These are phyloP conservation scores for Aspergillus persii DNA, from an alignment of 2,329 filamentous ascomycete species.

Conservation along the genomic window DNA sequence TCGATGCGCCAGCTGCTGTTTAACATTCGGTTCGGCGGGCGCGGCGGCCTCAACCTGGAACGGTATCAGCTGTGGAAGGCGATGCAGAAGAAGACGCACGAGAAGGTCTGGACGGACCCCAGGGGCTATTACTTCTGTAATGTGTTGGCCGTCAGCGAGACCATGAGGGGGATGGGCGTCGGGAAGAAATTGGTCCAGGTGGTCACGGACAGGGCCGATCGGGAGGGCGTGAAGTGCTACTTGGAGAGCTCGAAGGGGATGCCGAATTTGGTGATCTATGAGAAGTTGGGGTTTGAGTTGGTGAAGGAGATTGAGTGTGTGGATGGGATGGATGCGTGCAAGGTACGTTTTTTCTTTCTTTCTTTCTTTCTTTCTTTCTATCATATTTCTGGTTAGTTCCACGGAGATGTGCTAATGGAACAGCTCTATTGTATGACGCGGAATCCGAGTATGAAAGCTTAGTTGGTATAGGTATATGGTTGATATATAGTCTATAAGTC, in stretches of 20 bases:
- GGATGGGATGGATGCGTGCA: slow-evolving; percentile 58
- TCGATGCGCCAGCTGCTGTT: slow-evolving; percentile 65
- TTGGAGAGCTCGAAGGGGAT: slow-evolving; percentile 66
- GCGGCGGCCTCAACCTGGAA: slow-evolving; percentile 64
- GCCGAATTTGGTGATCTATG: slow-evolving; percentile 70
- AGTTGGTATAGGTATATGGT: not conserved
- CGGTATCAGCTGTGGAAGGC: slow-evolving; percentile 73
- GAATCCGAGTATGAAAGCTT: not conserved
- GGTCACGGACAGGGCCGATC: slow-evolving; percentile 63
- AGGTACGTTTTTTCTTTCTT: slow-evolving; percentile 33
- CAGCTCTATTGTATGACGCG: slow-evolving; percentile 19
- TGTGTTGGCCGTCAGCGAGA: slow-evolving; percentile 67
- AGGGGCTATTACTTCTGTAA: slow-evolving; percentile 75
- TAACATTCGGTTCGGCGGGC: slow-evolving; percentile 63
- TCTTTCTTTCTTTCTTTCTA: too few species aligned
- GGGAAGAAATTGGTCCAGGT: slow-evolving; percentile 63
- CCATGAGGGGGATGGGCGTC: slow-evolving; percentile 64
- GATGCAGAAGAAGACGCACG: slow-evolving; percentile 61
- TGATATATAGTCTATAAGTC: not conserved
- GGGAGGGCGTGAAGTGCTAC: slow-evolving; percentile 64
- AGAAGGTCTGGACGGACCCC: slow-evolving; percentile 62
- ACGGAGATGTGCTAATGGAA: slow-evolving; percentile 2
- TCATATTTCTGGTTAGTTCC: not conserved
- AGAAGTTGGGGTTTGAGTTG: slow-evolving; percentile 65
- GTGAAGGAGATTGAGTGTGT: slow-evolving; percentile 65